A percentile compares a stretch with the other conserved stretches of the same genome.
These are phyloP conservation scores for Pulveroboletus sp. DNA, from an alignment of 768 basidiomycete species.

Conservation along the genomic window DNA sequence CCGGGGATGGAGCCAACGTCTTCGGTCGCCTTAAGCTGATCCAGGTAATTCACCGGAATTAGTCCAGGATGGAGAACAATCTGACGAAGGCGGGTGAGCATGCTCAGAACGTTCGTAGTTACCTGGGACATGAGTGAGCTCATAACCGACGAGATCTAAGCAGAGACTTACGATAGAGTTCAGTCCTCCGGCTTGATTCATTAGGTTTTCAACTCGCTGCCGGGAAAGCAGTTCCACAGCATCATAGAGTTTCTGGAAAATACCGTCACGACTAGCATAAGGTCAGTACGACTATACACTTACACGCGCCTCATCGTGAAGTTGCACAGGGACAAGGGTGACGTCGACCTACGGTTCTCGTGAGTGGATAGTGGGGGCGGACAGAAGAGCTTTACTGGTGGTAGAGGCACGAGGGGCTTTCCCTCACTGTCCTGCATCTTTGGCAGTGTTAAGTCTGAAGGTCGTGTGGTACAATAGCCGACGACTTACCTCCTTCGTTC, in stretches of 20 bases:
- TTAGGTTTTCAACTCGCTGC: slow-evolving; percentile 55
- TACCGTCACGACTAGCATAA: background rate
- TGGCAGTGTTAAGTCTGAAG: slow-evolving; percentile 16
- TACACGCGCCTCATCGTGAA: slow-evolving; percentile 65
- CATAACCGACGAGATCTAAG: background rate
- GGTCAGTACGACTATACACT: slow-evolving; percentile 13
- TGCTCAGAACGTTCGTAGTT: slow-evolving; percentile 68
- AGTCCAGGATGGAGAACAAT: slow-evolving; percentile 77
- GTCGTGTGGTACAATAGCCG: background rate
- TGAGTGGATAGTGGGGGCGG: slow-evolving; percentile 1
- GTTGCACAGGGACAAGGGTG: slow-evolving; percentile 66
- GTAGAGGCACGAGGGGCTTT: slow-evolving; percentile 69
- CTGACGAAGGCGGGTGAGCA: slow-evolving; percentile 87
- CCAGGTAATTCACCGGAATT: slow-evolving; percentile 67
- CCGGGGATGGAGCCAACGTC: slow-evolving; percentile 22
- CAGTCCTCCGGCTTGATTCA: slow-evolving; percentile 40
- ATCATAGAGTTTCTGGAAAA: slow-evolving; percentile 59
- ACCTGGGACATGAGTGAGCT: slow-evolving; percentile 39
- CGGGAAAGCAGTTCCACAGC: slow-evolving; percentile 62
- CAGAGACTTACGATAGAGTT: slow-evolving; percentile 38
- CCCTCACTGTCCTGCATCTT: slow-evolving; percentile 86
- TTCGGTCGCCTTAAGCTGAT: slow-evolving; percentile 45
- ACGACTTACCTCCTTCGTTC: slow-evolving; percentile 70
- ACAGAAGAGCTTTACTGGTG: slow-evolving; percentile 45
- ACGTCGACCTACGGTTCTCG: slow-evolving; percentile 60